These are phyloP conservation scores for Sugiyamaella castrensis DNA, from an alignment of 1,139 yeast species.

Conservation along the genomic window DNA sequence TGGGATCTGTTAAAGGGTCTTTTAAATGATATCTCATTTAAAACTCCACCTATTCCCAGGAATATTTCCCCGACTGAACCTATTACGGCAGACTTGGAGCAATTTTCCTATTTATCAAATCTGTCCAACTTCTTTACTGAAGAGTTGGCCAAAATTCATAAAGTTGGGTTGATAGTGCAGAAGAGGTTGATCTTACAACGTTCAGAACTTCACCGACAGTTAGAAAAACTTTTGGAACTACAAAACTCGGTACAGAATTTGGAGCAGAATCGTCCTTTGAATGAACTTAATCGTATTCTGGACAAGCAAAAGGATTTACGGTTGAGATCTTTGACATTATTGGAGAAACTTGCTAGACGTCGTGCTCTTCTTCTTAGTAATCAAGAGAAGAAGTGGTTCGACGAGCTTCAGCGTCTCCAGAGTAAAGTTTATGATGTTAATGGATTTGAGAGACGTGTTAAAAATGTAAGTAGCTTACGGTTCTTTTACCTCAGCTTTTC, in stretches of 20 bases:
- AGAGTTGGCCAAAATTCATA: slow-evolving; percentile 32
- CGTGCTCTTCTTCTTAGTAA: slow-evolving; percentile 38
- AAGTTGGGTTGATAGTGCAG: slow-evolving; percentile 34
- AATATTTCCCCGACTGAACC: neutral
- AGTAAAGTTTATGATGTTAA: slow-evolving; percentile 18
- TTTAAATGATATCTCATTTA: neutral
- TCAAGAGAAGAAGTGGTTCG: slow-evolving; percentile 47
- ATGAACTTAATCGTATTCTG: slow-evolving; percentile 21
- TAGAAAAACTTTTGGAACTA: slow-evolving; percentile 28
- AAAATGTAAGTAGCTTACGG: slow-evolving; percentile 19
- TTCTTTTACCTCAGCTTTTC: neutral
- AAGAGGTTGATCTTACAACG: slow-evolving; percentile 36
- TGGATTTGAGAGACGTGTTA: slow-evolving; percentile 27
- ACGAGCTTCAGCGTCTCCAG: slow-evolving; percentile 40
- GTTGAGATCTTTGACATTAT: slow-evolving; percentile 37
- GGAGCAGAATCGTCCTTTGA: neutral
- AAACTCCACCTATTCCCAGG: slow-evolving; percentile 2
- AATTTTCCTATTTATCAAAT: slow-evolving; percentile 30
- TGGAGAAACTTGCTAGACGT: slow-evolving; percentile 30
- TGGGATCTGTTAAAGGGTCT: neutral
- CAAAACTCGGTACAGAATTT: neutral
- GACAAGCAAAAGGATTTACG: slow-evolving; percentile 37
- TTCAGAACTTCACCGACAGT: slow-evolving; percentile 41
- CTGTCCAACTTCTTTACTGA: slow-evolving; percentile 30
- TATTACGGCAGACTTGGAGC: slow-evolving; percentile 22